phyloP scores from a whole-genome alignment of 2,329 filamentous ascomycete species.

The Alternaria novae-zelandiae region DNA sequence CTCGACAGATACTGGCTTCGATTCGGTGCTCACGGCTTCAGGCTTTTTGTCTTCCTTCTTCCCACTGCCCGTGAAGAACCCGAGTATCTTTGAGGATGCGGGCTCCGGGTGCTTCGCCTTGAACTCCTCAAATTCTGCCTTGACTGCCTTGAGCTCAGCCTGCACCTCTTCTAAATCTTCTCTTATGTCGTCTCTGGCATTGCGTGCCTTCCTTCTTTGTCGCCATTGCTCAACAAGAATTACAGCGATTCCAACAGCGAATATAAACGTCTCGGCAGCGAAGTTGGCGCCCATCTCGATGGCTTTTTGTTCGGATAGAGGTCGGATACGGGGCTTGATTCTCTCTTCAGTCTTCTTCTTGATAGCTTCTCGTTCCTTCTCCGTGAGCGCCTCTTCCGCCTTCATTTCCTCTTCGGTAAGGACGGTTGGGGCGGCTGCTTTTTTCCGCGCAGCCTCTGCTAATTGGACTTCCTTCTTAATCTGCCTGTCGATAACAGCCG shows the following conservation, averaged over 20 bases:
- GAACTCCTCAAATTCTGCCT: slow-evolving; percentile 50
- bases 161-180: slow-evolving; percentile 66
- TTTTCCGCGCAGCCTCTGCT: slow-evolving; percentile 60
- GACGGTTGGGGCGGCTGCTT: slow-evolving; percentile 62
- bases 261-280: slow-evolving; percentile 71
- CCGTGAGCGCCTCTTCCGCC: slow-evolving; percentile 60
- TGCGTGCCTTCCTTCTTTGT: slow-evolving; percentile 66
- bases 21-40: slow-evolving; percentile 14
- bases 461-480: slow-evolving; percentile 61
- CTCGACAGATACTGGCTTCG: not conserved
- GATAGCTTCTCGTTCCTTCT: slow-evolving; percentile 57
- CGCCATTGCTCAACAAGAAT: slow-evolving; percentile 69
- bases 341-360: slow-evolving; percentile 50
- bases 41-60: slow-evolving; percentile 28
- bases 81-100: slow-evolving; percentile 32
- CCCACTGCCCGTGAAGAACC: slow-evolving; percentile 36
- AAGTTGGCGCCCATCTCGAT: slow-evolving; percentile 74
- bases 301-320: slow-evolving; percentile 70
- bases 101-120: slow-evolving; percentile 45
- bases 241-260: slow-evolving; percentile 66
- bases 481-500: slow-evolving; percentile 60
- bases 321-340: slow-evolving; percentile 63
- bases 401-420: slow-evolving; percentile 66
- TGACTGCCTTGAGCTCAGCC: slow-evolving; percentile 49
- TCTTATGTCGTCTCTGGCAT: slow-evolving; percentile 64